A percentile compares a stretch with the other conserved stretches of the same genome.
Evolutionary conservation across 208 protist genomes (phyloP).

Genomic region (Crithidia bombi): DNA sequence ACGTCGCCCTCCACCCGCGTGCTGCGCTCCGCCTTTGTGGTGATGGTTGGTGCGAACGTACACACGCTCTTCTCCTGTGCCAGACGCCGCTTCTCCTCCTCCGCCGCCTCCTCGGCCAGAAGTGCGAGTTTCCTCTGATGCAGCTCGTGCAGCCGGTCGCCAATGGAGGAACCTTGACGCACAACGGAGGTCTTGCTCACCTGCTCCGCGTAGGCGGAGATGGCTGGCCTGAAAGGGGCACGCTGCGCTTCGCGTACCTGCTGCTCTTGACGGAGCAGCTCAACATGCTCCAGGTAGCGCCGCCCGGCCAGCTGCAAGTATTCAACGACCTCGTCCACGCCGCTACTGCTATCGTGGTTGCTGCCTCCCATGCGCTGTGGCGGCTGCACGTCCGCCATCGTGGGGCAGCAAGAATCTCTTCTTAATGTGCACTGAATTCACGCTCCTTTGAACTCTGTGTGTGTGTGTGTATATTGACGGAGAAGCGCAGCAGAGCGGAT

Average conservation of each 20-base stretch:
- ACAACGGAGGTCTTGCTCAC: conserved; percentile 32
- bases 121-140: conserved; percentile 44
- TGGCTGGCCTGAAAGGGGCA: conserved; percentile 54
- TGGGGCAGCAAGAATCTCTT: not conserved
- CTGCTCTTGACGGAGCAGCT: conserved; percentile 62
- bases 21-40: conserved; percentile 34
- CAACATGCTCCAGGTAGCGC: conserved; percentile 66
- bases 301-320: conserved; percentile 66
- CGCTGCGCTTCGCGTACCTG: conserved; percentile 43
- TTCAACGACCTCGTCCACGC: conserved; percentile 51
- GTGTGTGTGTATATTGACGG: not conserved
- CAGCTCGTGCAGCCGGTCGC: conserved; percentile 63
- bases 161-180: conserved; percentile 51
- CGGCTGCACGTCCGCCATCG: conserved; percentile 9
- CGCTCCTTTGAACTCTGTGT: no score
- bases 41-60: conserved; percentile 51
- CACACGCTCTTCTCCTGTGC: conserved; percentile 24
- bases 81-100: conserved; percentile 23
- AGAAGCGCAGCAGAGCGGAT: no score
- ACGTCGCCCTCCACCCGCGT: conserved; percentile 16
- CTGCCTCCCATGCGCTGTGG: not conserved
- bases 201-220: conserved; percentile 53
- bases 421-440: not conserved
- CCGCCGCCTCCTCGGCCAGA: conserved; percentile 36
- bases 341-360: conserved; percentile 9